These are phyloP conservation scores for Trapa incisa DNA, from an alignment of 345 rosid genomes.

Conservation along the genomic window DNA sequence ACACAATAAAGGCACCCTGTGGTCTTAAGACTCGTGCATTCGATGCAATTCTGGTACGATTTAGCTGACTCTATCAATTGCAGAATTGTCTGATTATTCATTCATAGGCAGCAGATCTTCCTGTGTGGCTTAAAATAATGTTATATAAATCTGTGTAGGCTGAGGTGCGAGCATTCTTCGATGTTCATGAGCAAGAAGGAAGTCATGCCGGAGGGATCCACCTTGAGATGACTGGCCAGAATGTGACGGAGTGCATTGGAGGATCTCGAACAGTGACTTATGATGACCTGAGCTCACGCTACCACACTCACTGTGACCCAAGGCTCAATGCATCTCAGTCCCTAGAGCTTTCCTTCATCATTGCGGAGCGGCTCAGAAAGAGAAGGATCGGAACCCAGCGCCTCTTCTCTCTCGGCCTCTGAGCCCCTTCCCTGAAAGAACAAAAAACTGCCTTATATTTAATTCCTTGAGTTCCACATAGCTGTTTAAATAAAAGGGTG, in stretches of 20 bases:
- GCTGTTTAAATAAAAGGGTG: too few relatives aligned
- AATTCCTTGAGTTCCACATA: too few relatives aligned
- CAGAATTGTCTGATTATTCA: background rate
- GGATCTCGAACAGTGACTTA: slow-evolving; percentile 17
- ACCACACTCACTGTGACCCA: slow-evolving; percentile 22
- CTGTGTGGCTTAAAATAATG: background rate
- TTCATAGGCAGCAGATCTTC: background rate
- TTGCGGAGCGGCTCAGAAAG: slow-evolving; percentile 18
- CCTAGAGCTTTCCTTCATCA: slow-evolving; percentile 19
- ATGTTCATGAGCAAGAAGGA: slow-evolving; percentile 24
- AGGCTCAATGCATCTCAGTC: slow-evolving; percentile 21
- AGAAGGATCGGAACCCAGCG: slow-evolving; percentile 17
- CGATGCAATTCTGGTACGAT: slow-evolving; percentile 15
- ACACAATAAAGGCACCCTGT: slow-evolving; percentile 18
- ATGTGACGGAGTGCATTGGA: slow-evolving; percentile 22
- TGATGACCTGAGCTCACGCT: slow-evolving; percentile 19
- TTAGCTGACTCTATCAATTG: background rate
- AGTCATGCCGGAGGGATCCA: slow-evolving; percentile 21
- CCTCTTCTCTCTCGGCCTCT: slow-evolving; percentile 12
- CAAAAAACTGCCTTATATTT: too few relatives aligned
- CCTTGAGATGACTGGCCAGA: slow-evolving; percentile 26
- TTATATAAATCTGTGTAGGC: slow-evolving; percentile 5
- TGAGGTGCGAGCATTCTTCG: slow-evolving; percentile 21
- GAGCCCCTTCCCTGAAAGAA: background rate
- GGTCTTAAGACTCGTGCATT: slow-evolving; percentile 19